Percentiles rank a stretch among this genome's conserved stretches.
Conservation (phyloP, 805 yeast genomes). For the Candida lessepsii region DNA sequence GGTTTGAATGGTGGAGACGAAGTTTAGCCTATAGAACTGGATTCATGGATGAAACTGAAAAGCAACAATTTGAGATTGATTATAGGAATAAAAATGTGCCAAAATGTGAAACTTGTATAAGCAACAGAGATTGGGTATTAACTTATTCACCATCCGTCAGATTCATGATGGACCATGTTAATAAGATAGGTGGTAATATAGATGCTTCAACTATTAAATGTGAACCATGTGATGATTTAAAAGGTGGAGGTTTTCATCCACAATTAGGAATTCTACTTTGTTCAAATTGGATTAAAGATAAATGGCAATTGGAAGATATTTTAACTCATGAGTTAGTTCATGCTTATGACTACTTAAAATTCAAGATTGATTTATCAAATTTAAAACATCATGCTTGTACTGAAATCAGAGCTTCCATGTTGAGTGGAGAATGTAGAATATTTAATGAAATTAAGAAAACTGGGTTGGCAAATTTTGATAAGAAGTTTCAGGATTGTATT, state of each 20-base stretch:
- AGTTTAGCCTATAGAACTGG: slow-evolving; percentile 71
- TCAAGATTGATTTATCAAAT: slow-evolving; percentile 81
- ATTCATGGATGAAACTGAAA: slow-evolving; percentile 56
- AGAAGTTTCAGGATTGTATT: slow-evolving; percentile 90
- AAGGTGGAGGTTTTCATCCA: slow-evolving; percentile 92
- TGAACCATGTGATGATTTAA: slow-evolving; percentile 77
- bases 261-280: slow-evolving; percentile 83
- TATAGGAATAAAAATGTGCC: slow-evolving; percentile 41
- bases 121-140: slow-evolving; percentile 77
- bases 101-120: slow-evolving; percentile 70
- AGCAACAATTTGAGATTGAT: slow-evolving; percentile 57
- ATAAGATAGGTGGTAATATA: slow-evolving; percentile 55
- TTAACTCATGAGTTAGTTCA: slow-evolving; percentile 91
- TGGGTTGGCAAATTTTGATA: slow-evolving; percentile 53
- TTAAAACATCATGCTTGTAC: slow-evolving; percentile 95
- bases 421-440: slow-evolving; percentile 93
- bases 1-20: slow-evolving; percentile 79
- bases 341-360: slow-evolving; percentile 86
- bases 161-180: slow-evolving; percentile 83
- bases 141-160: slow-evolving; percentile 78
- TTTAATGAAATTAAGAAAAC: slow-evolving; percentile 73
- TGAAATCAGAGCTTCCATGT: slow-evolving; percentile 87
- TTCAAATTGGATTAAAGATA: slow-evolving; percentile 72
- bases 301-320: slow-evolving; percentile 86
- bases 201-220: slow-evolving; percentile 61